phyloP scores from a whole-genome alignment of 495 filamentous ascomycete species.

The Talaromyces adpressus region DNA sequence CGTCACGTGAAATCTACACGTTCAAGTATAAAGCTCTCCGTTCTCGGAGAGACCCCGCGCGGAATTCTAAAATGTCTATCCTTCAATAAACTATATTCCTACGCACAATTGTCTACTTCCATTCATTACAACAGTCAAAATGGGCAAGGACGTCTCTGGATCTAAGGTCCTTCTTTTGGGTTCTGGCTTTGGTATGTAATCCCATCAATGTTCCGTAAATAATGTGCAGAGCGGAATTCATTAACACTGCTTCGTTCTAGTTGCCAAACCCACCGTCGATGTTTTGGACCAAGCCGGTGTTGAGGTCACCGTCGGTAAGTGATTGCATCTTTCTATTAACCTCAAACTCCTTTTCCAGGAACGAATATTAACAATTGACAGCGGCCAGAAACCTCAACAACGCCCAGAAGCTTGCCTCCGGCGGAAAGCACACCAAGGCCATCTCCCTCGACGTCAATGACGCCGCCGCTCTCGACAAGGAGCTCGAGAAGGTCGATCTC shows the following conservation, averaged over 20 bases:
- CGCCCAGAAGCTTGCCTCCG: constrained; percentile 66
- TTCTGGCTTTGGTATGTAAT: constrained; percentile 57
- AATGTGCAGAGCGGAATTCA: constrained; percentile 8
- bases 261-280: constrained; percentile 73
- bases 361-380: constrained; percentile 17
- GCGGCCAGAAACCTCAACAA: constrained; percentile 79
- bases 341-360: not conserved
- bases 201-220: constrained; percentile 1
- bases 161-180: constrained; percentile 66
- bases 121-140: not conserved
- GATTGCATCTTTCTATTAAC: not conserved
- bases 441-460: constrained; percentile 81
- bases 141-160: constrained; percentile 28
- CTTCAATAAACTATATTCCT: not conserved
- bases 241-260: constrained; percentile 19
- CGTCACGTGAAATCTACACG: constrained; percentile 3
- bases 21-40: constrained; percentile 2
- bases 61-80: not conserved
- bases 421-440: constrained; percentile 61
- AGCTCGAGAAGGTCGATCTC: constrained; percentile 69
- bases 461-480: constrained; percentile 65
- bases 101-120: not conserved
- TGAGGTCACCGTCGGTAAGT: constrained; percentile 75
- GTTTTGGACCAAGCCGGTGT: constrained; percentile 68
- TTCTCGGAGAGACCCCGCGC: constrained; percentile 2